Base-by-base conservation (phyloP, 331 rosid species). In the Quercus lobata region DNA sequence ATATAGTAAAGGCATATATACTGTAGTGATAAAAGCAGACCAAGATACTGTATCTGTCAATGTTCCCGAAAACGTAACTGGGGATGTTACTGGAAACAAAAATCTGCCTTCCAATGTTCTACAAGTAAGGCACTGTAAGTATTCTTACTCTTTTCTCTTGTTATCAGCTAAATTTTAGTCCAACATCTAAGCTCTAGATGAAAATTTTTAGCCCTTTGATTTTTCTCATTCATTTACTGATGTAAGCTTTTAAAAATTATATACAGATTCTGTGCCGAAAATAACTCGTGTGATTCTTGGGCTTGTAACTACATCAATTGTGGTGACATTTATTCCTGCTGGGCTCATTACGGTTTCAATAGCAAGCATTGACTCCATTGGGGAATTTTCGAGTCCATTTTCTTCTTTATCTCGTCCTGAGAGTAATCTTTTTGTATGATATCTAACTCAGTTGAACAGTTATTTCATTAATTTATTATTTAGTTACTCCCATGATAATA, bases 91-190 rank as follows among this genome's bases (percentile, higher is more conserved):
- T 55, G 98, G 97, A 79, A 94, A 94, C 87, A 84, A 77, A 86
- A 94, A 94, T 84, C 86, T 91, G 24, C 90, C 96, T 77, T 94
- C 98, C 79, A 92, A 92, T 89, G 90, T 87, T 87, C 92, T 94
- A 72, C 88, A 82, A 88, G 93, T 94, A 88, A 87, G 88, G 87
- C 98, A 90, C 80, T 94, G 97, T 94, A 92, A 94, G 98, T 79
- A 35, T 81, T 61, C 63, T 27, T 1, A 34, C 8, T 34, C 53
- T 53, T 76, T 73, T 73, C 52, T 21, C 25, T 53, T 54, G 6
- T 10, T 53, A 0, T 32, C 72, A 19, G 21, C 72, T 18, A 1
- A 8, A 35, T 68, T 34, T 1, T 68, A 8, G 53, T 34, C 34
- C 5, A 1, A 34, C n/a, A 41, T 18, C 18, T 34, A 27, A 63